Evolutionary conservation across 768 basidiomycete genomes (phyloP).

Genomic region (Boletus vermiculosoides): DNA sequence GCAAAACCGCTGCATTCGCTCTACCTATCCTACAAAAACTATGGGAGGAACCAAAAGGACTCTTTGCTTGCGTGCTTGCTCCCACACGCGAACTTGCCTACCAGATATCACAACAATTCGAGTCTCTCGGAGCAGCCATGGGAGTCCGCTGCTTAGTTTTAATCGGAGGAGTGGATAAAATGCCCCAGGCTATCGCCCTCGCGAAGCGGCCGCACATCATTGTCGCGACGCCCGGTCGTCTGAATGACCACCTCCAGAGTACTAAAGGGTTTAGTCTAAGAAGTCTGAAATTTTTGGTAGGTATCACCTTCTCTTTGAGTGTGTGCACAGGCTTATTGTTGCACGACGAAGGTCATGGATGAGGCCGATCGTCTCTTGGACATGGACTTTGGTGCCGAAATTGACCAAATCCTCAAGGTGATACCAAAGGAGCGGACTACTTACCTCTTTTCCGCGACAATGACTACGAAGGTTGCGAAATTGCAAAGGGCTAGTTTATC

Average conservation of each 20-base stretch:
- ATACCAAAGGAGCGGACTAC: slow-evolving; percentile 94
- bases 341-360: slow-evolving; percentile 74
- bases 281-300: slow-evolving; percentile 81
- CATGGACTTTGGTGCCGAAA: slow-evolving; percentile 93
- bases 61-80: slow-evolving; percentile 91
- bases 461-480: slow-evolving; percentile 98
- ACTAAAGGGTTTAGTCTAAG: slow-evolving; percentile 95
- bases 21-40: slow-evolving; percentile 93
- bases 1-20: slow-evolving; percentile 97
- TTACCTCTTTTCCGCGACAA: slow-evolving; percentile 96
- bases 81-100: slow-evolving; percentile 98
- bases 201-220: slow-evolving; percentile 94
- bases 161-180: slow-evolving; percentile 94
- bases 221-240: slow-evolving; percentile 91
- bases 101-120: slow-evolving; percentile 97
- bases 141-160: slow-evolving; percentile 89
- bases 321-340: background rate
- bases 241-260: slow-evolving; percentile 92
- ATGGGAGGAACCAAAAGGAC: slow-evolving; percentile 92
- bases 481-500: slow-evolving; percentile 90
- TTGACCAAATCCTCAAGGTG: slow-evolving; percentile 94
- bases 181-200: slow-evolving; percentile 86
- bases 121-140: slow-evolving; percentile 86
- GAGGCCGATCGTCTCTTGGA: slow-evolving; percentile 95
- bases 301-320: slow-evolving; percentile 24